Evolutionary conservation across 495 filamentous ascomycete genomes (phyloP).

Genomic region (Aspergillus carlsbadensis): DNA sequence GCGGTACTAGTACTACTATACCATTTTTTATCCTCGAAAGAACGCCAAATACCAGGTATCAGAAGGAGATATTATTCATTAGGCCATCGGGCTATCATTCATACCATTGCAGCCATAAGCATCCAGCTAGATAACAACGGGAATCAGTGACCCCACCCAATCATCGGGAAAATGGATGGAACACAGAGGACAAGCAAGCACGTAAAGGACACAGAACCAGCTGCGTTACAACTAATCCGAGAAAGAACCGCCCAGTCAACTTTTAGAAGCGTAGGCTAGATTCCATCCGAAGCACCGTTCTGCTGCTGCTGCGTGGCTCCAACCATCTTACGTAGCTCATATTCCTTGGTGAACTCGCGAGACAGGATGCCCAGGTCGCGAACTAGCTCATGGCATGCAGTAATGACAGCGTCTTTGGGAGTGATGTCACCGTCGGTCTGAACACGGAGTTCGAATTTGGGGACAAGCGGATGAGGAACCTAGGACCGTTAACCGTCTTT

Average conservation of each 20-base stretch:
- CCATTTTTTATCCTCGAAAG: too few species aligned
- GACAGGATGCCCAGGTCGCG: slow-evolving; percentile 70
- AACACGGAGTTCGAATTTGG: slow-evolving; percentile 81
- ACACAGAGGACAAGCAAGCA: neutral
- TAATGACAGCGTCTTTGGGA: slow-evolving; percentile 81
- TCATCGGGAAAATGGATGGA: neutral
- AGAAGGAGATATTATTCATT: neutral
- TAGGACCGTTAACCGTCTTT: slow-evolving; percentile 21
- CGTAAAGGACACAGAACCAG: slow-evolving; percentile 19
- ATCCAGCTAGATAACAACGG: neutral
- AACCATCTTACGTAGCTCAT: slow-evolving; percentile 87
- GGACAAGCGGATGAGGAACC: slow-evolving; percentile 81
- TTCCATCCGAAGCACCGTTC: slow-evolving; percentile 29
- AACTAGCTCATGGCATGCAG: slow-evolving; percentile 75
- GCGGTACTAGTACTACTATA: too few species aligned
- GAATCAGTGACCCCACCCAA: slow-evolving; percentile 9
- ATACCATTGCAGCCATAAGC: slow-evolving; percentile 6
- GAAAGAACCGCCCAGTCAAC: neutral
- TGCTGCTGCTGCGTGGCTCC: slow-evolving; percentile 52
- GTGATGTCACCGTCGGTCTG: slow-evolving; percentile 88
- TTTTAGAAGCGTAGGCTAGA: neutral
- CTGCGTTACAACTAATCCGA: slow-evolving; percentile 14
- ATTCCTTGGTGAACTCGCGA: slow-evolving; percentile 92
- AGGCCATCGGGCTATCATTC: neutral
- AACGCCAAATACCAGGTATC: neutral